Base-by-base conservation (phyloP, 2,329 filamentous ascomycete genomes). In the Neodidymelliopsis sp. region DNA sequence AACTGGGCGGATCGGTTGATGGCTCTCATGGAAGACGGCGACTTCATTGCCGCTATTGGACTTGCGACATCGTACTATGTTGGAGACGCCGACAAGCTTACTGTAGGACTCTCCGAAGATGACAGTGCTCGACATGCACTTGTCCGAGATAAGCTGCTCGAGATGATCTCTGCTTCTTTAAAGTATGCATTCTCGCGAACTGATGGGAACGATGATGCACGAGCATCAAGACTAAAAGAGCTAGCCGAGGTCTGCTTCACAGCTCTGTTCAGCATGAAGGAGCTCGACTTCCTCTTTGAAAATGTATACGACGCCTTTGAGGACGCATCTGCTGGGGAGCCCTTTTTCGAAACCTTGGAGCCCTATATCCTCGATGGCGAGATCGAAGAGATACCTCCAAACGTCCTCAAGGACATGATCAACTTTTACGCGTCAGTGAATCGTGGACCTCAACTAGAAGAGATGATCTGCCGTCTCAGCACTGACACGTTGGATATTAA, bases 1-100 rank as follows among this genome's bases (percentile, higher is more conserved):
- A 99, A 99, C 61, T 99, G 94, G 94, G 93, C 94, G 2, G 94
- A 99, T 72, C 83, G 94, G 29, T 78, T 99, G 13, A 86, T 97
- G 58, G 92, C 93, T 0, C 80, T 97, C 60, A 97, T 99, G 90
- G 92, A 97, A 70, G 85, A 91, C 47, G 94, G 94, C n/a, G 91
- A 97, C 72, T 96, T 96, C 66, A 89, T 99, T 56, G 89, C 86
- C 10, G 92, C 94, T 2, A 96, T 99, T 52, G 84, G 88, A 57
- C 80, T 99, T 49, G 95, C 93, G 8, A 96, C 91, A 1, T 89
- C 88, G 0, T 99, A 97, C 73, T 97, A 96, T 69, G 87, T 85
- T 6, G 94, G 94, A 18, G 86, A 91, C 65, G 85, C 90, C n/a
- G 91, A 97, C 71, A 97, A 94, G 71, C 81, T 97, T 39, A 97